phyloP scores from a whole-genome alignment of 1,284 basidiomycete genomes.

The Filobasidium uniguttulatum region DNA sequence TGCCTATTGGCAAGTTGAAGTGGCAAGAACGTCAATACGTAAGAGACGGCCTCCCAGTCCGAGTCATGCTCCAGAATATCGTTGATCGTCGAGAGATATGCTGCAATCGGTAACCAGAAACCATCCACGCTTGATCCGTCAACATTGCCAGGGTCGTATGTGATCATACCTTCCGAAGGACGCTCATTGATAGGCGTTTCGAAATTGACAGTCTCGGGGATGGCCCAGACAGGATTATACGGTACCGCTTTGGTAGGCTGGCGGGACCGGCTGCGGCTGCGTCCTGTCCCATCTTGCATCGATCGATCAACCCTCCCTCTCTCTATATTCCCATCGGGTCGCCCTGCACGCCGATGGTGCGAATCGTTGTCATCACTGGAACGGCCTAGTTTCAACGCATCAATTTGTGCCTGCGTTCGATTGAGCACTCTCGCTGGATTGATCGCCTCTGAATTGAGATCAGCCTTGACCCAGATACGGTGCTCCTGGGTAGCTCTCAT shows the following conservation, averaged over 20 bases:
- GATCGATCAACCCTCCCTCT: conserved; percentile 6
- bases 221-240: conserved; percentile 54
- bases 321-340: conserved; percentile 1
- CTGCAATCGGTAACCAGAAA: conserved; percentile 61
- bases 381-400: conserved; percentile 19
- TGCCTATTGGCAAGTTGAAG: conserved; percentile 90
- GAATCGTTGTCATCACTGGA: not conserved
- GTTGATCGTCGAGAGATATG: conserved; percentile 56
- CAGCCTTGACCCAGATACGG: conserved; percentile 54
- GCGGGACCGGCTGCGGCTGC: conserved; percentile 60
- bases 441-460: conserved; percentile 30
- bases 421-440: conserved; percentile 1
- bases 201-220: conserved; percentile 64
- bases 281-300: conserved; percentile 18
- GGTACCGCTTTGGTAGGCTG: conserved; percentile 31
- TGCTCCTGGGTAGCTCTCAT: conserved; percentile 86
- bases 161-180: conserved; percentile 57
- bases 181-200: conserved; percentile 50
- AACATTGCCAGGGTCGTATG: conserved; percentile 46
- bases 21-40: conserved; percentile 80
- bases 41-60: conserved; percentile 91
- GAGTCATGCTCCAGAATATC: conserved; percentile 59
- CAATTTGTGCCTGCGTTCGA: conserved; percentile 16
- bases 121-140: conserved; percentile 40
- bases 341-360: not conserved